Conservation (phyloP, 2,329 filamentous ascomycete species). For the Fusarium solani-melongenae region DNA sequence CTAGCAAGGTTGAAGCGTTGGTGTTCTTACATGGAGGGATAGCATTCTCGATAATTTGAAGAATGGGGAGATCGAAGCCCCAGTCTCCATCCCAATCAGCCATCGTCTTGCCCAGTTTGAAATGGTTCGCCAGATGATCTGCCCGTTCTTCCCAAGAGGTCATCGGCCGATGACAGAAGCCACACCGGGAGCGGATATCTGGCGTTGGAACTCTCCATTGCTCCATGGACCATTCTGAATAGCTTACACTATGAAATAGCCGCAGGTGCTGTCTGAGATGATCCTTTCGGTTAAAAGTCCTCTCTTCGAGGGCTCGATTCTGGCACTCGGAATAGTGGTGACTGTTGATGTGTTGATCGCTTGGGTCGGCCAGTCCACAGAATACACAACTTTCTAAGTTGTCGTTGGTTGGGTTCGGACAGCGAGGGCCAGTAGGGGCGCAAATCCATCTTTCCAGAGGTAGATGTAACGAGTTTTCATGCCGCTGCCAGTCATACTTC, state of each 20-base stretch:
- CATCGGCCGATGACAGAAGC: constrained; percentile 53
- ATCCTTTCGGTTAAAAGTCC: constrained; percentile 57
- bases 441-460: constrained; percentile 61
- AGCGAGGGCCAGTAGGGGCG: constrained; percentile 48
- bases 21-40: constrained; percentile 52
- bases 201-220: constrained; percentile 51
- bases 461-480: constrained; percentile 60
- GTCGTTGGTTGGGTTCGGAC: constrained; percentile 56
- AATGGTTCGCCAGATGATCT: constrained; percentile 56
- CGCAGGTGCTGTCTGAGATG: constrained; percentile 57
- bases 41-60: constrained; percentile 54
- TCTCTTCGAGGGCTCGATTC: constrained; percentile 46
- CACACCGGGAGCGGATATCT: constrained; percentile 53
- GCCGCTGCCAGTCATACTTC: constrained; percentile 60
- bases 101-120: constrained; percentile 55
- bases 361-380: constrained; percentile 49
- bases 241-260: constrained; percentile 55
- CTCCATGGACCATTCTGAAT: constrained; percentile 56
- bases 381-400: constrained; percentile 48
- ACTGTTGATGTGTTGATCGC: constrained; percentile 46
- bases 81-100: constrained; percentile 57
- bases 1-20: neutral
- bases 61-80: constrained; percentile 51
- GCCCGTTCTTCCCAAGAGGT: constrained; percentile 51
- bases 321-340: constrained; percentile 60